Evolutionary conservation across 108 stramenopile species (phyloP), one percentile per base, ranked within the genome.

Genomic region (Stephanodiscus minutulus): DNA sequence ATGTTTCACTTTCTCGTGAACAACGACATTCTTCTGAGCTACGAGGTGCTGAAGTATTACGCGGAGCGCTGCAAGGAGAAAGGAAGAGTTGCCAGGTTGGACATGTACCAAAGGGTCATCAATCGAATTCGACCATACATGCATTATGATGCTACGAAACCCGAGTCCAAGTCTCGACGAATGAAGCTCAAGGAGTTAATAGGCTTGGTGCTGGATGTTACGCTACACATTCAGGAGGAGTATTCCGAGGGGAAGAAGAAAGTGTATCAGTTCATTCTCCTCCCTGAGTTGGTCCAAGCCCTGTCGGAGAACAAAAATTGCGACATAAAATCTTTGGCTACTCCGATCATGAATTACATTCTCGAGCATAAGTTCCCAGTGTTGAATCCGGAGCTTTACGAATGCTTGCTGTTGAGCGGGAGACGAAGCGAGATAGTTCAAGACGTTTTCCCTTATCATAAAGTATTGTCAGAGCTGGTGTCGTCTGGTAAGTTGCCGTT

Each of bases 241-340:
- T 72, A 64, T 55, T 41, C 77, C n/a, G 65, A 78, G n/a, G 70
- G 77, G 28, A 53, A 48, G 36, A 61, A 27, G 28, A 61, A 55
- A 41, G 63, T 72, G 5, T 78, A 78, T 61, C 70, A 72, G 63
- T 67, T 73, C 41, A 53, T 80, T 49, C 66, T 80, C 31, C 33
- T 80, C 36, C 79, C 79, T 17, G 56, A 61, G 13, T 41, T 80
- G 18, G 71, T 56, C 25, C 24, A 8, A 22, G 49, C 37, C 25
- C 21, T 80, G 44, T 43, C 46, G 20, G 31, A 56, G 13, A 24
- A 68, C 43, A 64, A 35, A 56, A 35, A 73, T 57, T 24, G 2
- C 6, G 24, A 15, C 18, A 44, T 68, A 9, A 68, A 68, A 12
- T 7, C 22, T 10, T 63, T 53, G 54, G 79, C 72, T 5, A 80